These are phyloP conservation scores for Scalesia atractyloides DNA, from an alignment of 129 eudicot species.

Conservation along the genomic window DNA sequence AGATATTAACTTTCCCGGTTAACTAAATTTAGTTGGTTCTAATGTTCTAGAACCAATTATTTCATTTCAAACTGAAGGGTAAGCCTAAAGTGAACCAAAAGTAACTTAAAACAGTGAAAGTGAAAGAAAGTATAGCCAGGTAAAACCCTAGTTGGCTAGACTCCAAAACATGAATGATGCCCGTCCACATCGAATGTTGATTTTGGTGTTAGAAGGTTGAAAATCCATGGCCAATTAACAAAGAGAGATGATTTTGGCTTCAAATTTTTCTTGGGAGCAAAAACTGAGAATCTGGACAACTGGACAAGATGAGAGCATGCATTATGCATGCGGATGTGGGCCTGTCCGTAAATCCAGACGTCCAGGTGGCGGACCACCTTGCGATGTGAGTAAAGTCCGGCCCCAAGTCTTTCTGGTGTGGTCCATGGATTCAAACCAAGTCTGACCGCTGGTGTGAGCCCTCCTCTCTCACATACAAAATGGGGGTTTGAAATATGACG, in stretches of 20 bases:
- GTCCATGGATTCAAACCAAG: too few relatives aligned
- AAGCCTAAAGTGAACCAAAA: conserved; percentile 23
- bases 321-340: too few relatives aligned
- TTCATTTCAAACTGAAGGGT: conserved; percentile 6
- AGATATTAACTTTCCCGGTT: conserved; percentile 12
- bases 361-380: too few relatives aligned
- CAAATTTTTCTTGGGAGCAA: not conserved
- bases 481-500: too few relatives aligned
- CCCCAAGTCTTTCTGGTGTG: too few relatives aligned
- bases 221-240: conserved; percentile 20
- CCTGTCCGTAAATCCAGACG: too few relatives aligned
- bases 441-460: too few relatives aligned
- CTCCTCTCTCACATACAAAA: too few relatives aligned
- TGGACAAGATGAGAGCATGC: too few relatives aligned
- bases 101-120: not conserved
- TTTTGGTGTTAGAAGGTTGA: conserved; percentile 1
- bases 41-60: not conserved
- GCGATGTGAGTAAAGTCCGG: too few relatives aligned
- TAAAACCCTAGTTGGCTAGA: not conserved
- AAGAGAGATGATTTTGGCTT: conserved; percentile 1
- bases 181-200: conserved; percentile 18
- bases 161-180: conserved; percentile 2
- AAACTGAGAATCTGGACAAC: not conserved
- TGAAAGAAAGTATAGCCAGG: conserved; percentile 14
- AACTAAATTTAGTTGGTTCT: conserved; percentile 19